Conservation (phyloP, 2,329 filamentous ascomycete genomes). For the Rugonectria rugulosa region DNA sequence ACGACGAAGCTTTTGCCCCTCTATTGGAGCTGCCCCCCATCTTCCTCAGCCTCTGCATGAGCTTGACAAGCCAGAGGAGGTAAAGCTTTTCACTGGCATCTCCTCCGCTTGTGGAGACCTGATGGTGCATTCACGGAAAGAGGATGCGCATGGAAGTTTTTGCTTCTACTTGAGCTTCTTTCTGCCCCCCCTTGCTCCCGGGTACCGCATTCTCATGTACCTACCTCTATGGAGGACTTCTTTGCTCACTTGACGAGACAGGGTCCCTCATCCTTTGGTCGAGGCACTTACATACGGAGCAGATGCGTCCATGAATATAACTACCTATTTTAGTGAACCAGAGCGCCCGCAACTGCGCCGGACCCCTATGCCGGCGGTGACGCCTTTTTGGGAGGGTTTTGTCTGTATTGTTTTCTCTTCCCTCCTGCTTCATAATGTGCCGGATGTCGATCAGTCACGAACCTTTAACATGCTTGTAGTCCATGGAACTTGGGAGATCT, state of each 20-base stretch:
- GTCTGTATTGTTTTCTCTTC: not conserved
- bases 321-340: not conserved
- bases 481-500: too few species aligned
- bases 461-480: too few species aligned
- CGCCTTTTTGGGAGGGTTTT: not conserved
- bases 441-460: too few species aligned
- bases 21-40: constrained; percentile 2
- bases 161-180: not conserved
- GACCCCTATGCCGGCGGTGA: constrained; percentile 18
- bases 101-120: constrained; percentile 9
- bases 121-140: not conserved
- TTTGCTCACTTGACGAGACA: not conserved
- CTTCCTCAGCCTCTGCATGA: not conserved
- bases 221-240: too few species aligned
- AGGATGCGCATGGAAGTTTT: not conserved
- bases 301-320: not conserved
- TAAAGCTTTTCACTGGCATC: too few species aligned
- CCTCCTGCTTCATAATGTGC: too few species aligned
- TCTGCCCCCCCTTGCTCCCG: too few species aligned
- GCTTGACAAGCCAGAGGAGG: too few species aligned
- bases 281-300: not conserved
- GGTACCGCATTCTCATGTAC: too few species aligned
- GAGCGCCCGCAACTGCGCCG: not conserved
- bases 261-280: not conserved
- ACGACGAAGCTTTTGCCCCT: constrained; percentile 12